A percentile compares a stretch with the other conserved stretches of the same genome.
phyloP scores from a whole-genome alignment of 257 asterid genomes.

The Lantana camara region DNA sequence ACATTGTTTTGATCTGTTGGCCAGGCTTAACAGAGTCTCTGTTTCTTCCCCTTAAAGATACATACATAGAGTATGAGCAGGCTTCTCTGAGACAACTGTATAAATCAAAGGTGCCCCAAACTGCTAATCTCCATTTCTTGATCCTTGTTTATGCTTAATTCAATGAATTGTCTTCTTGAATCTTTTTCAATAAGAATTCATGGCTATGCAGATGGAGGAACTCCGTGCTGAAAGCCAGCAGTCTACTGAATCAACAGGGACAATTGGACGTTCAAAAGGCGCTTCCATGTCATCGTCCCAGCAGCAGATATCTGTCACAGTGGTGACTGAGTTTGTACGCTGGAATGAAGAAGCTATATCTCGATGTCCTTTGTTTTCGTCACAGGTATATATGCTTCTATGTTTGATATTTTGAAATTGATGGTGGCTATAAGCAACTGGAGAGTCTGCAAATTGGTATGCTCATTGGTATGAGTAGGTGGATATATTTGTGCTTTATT shows the following conservation, averaged over 20 bases:
- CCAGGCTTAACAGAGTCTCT: constrained; percentile 95
- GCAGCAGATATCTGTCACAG: constrained; percentile 94
- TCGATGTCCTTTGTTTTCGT: constrained; percentile 76
- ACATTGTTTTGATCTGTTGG: constrained; percentile 31
- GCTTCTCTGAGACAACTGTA: constrained; percentile 93
- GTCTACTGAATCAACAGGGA: constrained; percentile 78
- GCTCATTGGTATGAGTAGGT: constrained; percentile 13
- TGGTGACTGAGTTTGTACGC: constrained; percentile 92
- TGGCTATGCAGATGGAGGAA: constrained; percentile 80
- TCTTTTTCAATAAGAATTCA: constrained; percentile 18
- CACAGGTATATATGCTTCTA: constrained; percentile 58
- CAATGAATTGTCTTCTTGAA: constrained; percentile 17
- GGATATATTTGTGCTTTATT: constrained; percentile 13
- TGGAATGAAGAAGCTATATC: constrained; percentile 99
- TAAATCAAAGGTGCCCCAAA: constrained; percentile 67
- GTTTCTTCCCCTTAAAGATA: constrained; percentile 87
- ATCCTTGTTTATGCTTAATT: constrained; percentile 24
- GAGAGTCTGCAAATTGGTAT: constrained; percentile 1
- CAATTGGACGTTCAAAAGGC: constrained; percentile 96
- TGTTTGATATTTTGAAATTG: constrained; percentile 6
- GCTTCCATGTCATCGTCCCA: constrained; percentile 80
- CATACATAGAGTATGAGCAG: constrained; percentile 89
- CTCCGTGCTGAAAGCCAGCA: constrained; percentile 79
- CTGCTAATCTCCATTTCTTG: constrained; percentile 28
- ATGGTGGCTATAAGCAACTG: constrained; percentile 13